Evolutionary conservation across 2,329 filamentous ascomycete genomes (phyloP).

Genomic region (Daldinia sp.): DNA sequence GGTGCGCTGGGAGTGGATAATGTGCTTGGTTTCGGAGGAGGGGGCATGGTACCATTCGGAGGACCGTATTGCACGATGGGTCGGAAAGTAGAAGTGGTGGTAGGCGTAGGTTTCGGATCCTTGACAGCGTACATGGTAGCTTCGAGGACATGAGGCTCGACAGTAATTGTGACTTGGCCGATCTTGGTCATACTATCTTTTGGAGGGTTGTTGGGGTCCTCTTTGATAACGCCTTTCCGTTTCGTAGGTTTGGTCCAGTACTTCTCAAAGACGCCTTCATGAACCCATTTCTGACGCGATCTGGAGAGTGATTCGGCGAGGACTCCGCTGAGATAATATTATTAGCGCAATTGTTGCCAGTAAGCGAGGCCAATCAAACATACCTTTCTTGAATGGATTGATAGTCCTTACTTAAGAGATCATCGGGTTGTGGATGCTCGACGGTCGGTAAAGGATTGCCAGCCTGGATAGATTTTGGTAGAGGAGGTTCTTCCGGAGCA

Average conservation of each 20-base stretch:
- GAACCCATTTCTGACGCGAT: constrained; percentile 80
- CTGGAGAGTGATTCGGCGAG: constrained; percentile 78
- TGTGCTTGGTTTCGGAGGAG: constrained; percentile 57
- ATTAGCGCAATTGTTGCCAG: constrained; percentile 37
- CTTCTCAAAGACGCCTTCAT: constrained; percentile 78
- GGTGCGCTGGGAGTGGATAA: constrained; percentile 45
- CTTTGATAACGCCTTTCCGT: constrained; percentile 72
- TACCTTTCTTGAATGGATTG: constrained; percentile 81
- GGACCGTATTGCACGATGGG: constrained; percentile 76
- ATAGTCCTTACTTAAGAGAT: constrained; percentile 74
- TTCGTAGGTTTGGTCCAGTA: constrained; percentile 82
- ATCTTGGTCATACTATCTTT: constrained; percentile 80
- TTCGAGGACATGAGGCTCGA: constrained; percentile 84
- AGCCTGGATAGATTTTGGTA: constrained; percentile 73
- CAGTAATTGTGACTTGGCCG: constrained; percentile 78
- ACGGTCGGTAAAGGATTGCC: constrained; percentile 79
- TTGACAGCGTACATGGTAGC: constrained; percentile 80
- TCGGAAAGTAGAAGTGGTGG: constrained; percentile 57
- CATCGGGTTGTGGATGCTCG: constrained; percentile 72
- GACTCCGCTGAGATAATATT: constrained; percentile 69
- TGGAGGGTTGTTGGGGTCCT: constrained; percentile 74
- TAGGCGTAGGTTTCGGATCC: constrained; percentile 65
- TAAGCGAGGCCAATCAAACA: constrained; percentile 26
- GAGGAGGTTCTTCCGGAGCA: constrained; percentile 53
- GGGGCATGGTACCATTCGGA: constrained; percentile 71